Evolutionary conservation across 176 grass and related monocot genomes (phyloP).

Genomic region (Oryza brachyantha): DNA sequence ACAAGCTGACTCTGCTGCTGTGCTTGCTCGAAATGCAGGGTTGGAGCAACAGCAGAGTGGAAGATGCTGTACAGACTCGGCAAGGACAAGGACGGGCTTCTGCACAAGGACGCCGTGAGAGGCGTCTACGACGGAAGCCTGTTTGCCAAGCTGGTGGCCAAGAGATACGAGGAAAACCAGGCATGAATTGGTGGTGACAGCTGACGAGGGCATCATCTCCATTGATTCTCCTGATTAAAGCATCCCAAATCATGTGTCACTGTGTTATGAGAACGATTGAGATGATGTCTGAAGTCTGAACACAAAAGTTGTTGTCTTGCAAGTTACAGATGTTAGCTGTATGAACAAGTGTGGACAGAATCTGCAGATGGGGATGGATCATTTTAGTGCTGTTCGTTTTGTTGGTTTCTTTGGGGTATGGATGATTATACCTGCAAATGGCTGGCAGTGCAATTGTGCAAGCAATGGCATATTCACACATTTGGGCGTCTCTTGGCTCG

Average conservation of each 20-base stretch:
- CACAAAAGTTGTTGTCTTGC: background rate
- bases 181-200: slow-evolving; percentile 3
- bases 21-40: slow-evolving; percentile 21
- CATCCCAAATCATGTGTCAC: background rate
- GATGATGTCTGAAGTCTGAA: background rate
- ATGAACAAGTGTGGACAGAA: slow-evolving; percentile 36
- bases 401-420: background rate
- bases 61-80: slow-evolving; percentile 45
- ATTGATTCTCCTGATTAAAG: background rate
- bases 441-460: background rate
- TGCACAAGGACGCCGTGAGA: slow-evolving; percentile 51
- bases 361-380: background rate
- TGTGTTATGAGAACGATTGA: background rate
- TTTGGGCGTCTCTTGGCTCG: background rate
- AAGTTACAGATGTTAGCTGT: background rate
- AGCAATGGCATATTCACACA: background rate
- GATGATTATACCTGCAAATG: background rate
- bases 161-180: background rate
- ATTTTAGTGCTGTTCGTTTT: background rate
- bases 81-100: slow-evolving; percentile 82
- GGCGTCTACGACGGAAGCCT: slow-evolving; percentile 69
- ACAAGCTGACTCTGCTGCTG: background rate
- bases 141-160: slow-evolving; percentile 53
- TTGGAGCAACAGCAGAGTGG: slow-evolving; percentile 54
- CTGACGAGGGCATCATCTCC: background rate